A percentile compares a stretch with the other conserved stretches of the same genome.
phyloP scores from a whole-genome alignment of 1,284 basidiomycete genomes.

The Naganishia liquefaciens region DNA sequence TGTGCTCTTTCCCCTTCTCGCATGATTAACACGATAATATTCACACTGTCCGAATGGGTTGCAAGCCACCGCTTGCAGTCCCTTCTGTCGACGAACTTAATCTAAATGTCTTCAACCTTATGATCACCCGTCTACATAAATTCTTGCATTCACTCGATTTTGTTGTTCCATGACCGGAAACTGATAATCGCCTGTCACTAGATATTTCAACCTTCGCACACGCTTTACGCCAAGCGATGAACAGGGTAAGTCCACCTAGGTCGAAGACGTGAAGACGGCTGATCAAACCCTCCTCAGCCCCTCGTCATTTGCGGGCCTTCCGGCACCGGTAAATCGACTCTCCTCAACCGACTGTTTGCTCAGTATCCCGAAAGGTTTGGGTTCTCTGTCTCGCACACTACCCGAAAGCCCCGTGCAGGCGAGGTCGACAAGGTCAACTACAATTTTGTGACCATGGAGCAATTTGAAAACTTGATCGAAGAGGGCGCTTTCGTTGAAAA shows the following conservation, averaged over 20 bases:
- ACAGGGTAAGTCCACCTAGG: neutral
- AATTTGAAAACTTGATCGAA: conserved; percentile 58
- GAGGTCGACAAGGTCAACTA: conserved; percentile 72
- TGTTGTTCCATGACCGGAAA: neutral
- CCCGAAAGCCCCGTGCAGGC: conserved; percentile 77
- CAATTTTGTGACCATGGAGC: conserved; percentile 59
- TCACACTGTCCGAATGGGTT: conserved; percentile 28
- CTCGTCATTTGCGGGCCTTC: conserved; percentile 80
- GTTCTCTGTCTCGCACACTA: conserved; percentile 96
- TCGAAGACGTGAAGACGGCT: neutral
- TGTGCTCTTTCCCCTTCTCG: neutral
- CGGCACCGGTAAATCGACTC: conserved; percentile 92
- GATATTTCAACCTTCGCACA: conserved; percentile 4
- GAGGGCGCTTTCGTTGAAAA: conserved; percentile 62
- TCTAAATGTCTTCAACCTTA: conserved; percentile 36
- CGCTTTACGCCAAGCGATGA: conserved; percentile 3
- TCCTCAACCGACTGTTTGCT: conserved; percentile 78
- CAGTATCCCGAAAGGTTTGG: conserved; percentile 85
- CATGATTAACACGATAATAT: conserved; percentile 30
- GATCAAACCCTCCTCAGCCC: conserved; percentile 53
- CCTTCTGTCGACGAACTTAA: conserved; percentile 28
- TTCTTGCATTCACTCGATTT: neutral
- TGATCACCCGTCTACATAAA: conserved; percentile 3
- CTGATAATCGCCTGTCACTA: conserved; percentile 3
- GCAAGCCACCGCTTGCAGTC: conserved; percentile 6